phyloP scores from a whole-genome alignment of 2,329 filamentous ascomycete genomes.

The Cladosporium austrohemisphaericum region DNA sequence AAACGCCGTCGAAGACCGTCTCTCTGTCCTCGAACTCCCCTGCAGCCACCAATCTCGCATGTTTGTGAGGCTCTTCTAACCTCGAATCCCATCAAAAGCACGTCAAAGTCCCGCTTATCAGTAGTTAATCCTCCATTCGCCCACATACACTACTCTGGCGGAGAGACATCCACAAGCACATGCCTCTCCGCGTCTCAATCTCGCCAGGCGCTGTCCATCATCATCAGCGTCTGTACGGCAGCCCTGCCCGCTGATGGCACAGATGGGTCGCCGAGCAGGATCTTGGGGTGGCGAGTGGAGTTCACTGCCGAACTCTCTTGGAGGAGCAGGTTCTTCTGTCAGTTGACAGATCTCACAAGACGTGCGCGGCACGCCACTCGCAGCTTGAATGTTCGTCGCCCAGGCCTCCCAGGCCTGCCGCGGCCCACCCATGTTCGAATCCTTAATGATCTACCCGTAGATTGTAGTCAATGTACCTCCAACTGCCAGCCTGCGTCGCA shows the following conservation, averaged over 20 bases:
- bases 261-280: not conserved
- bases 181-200: conserved; percentile 8
- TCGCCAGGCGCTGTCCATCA: conserved; percentile 2
- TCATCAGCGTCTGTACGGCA: too few relatives aligned
- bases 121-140: not conserved
- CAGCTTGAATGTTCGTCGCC: not conserved
- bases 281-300: conserved; percentile 14
- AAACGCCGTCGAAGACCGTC: conserved; percentile 12
- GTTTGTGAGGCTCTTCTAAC: not conserved
- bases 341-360: not conserved
- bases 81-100: conserved; percentile 7
- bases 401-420: not conserved
- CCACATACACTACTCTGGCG: too few relatives aligned
- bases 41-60: conserved; percentile 16
- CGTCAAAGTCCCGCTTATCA: conserved; percentile 8
- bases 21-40: conserved; percentile 5
- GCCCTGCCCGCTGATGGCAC: not conserved
- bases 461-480: conserved; percentile 1
- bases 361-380: too few relatives aligned
- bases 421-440: conserved; percentile 3
- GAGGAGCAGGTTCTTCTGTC: not conserved
- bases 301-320: conserved; percentile 7
- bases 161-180: conserved; percentile 9
- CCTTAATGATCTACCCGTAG: conserved; percentile 8
- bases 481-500: conserved; percentile 1